Evolutionary conservation across 1,139 yeast genomes (phyloP), one percentile per base, ranked within the genome.

Genomic region (Candida anutae): DNA sequence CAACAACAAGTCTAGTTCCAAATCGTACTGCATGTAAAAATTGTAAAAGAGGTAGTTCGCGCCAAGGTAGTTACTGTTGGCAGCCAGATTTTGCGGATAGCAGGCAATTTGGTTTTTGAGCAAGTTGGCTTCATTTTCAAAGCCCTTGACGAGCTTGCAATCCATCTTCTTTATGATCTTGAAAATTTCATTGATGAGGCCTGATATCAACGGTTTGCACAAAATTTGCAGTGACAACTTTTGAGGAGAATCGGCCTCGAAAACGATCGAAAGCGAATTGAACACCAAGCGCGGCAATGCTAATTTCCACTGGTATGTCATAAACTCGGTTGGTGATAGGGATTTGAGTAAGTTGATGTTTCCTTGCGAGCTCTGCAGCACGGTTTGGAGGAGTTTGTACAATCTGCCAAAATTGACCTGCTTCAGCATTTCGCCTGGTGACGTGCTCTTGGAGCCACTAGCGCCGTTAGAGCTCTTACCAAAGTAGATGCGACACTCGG

Each of bases 191-290:
- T 72, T 68, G 35, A 84, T 74, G 24, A 84, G 59, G 2, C 96
- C 96, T 10, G 84, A 70, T 17, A 84, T 69, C 37, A 87, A 64
- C 5, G 96, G 96, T 46, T 82, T 83, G 25, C 94, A 88, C 34
- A 85, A 62, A 25, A 85, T 80, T 50, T 83, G 85, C 21, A 64
- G 55, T 14, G 69, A 58, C 30, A 87, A 61, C 27, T 66, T 56
- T 21, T 58, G 57, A 1, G 94, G 85, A 40, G 60, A 66, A 5
- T 78, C 71, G 32, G 74, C 69, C 50, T 85, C 95, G 42, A 87
- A 76, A 14, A 84, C 51, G 20, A 85, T 66, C 26, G 84, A 61
- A 26, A 87, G 56, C 3, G 94, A 87, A 50, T 79, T 83, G 46
- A 85, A 76, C 11, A 87, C 78, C 25, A 85, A 72, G 35, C 77